Evolutionary conservation across 495 filamentous ascomycete genomes (phyloP).

Genomic region (Elaphomyces granulatus): DNA sequence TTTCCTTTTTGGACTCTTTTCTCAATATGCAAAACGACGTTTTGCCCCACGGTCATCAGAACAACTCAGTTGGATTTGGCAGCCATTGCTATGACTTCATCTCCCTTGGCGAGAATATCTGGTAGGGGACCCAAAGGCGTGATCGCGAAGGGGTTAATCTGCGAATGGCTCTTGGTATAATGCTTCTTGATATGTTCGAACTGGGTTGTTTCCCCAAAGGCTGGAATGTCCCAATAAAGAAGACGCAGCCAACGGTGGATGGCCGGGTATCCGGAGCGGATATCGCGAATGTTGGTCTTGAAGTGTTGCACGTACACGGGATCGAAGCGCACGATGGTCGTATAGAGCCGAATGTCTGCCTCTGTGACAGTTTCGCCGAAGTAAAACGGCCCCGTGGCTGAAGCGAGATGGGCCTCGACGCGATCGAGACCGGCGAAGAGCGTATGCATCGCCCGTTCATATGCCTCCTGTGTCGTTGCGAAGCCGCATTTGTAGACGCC

Average conservation of each 20-base stretch:
- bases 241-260: constrained; percentile 53
- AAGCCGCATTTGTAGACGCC: constrained; percentile 71
- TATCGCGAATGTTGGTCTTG: constrained; percentile 80
- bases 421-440: constrained; percentile 62
- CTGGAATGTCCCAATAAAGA: constrained; percentile 53
- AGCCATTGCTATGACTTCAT: constrained; percentile 46
- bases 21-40: neutral
- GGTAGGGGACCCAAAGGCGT: constrained; percentile 52
- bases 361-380: constrained; percentile 61
- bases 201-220: constrained; percentile 47
- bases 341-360: constrained; percentile 68
- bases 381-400: constrained; percentile 41
- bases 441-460: constrained; percentile 48
- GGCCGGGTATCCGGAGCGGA: constrained; percentile 58
- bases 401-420: constrained; percentile 49
- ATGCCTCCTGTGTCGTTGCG: constrained; percentile 63
- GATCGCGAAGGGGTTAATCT: constrained; percentile 50
- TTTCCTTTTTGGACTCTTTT: neutral
- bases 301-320: constrained; percentile 87
- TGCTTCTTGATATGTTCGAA: constrained; percentile 62
- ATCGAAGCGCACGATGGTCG: constrained; percentile 77
- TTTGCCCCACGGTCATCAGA: no score
- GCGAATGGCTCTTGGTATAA: constrained; percentile 55
- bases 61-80: no score
- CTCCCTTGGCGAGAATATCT: constrained; percentile 43